These are phyloP conservation scores for Penicillium silybi DNA, from an alignment of 495 filamentous ascomycete genomes.

Conservation along the genomic window DNA sequence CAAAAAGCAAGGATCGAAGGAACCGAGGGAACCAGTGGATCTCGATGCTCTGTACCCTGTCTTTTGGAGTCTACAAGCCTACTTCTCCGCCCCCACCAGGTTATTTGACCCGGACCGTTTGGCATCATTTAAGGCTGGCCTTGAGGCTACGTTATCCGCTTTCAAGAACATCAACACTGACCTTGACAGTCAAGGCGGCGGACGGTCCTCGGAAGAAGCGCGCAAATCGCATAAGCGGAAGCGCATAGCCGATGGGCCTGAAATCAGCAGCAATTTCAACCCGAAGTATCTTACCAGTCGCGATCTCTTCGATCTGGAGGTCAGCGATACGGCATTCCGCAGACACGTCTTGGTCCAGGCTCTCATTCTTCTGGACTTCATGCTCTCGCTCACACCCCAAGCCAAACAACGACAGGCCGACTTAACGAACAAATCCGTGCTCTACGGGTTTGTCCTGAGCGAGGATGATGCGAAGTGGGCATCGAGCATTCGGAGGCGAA, in stretches of 20 bases:
- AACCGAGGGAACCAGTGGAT: conserved; percentile 47
- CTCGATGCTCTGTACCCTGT: conserved; percentile 77
- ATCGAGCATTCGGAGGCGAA: conserved; percentile 61
- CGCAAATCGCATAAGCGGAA: conserved; percentile 71
- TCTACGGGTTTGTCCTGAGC: conserved; percentile 69
- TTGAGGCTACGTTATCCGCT: conserved; percentile 72
- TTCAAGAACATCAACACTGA: conserved; percentile 79
- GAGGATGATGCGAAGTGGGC: conserved; percentile 90
- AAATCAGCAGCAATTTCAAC: conserved; percentile 77
- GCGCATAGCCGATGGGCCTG: conserved; percentile 53
- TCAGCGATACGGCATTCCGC: conserved; percentile 90
- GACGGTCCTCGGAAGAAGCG: conserved; percentile 56
- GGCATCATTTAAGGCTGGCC: conserved; percentile 67
- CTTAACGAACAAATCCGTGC: conserved; percentile 78
- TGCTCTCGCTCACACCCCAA: conserved; percentile 80
- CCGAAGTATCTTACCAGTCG: conserved; percentile 94
- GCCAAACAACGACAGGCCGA: conserved; percentile 72
- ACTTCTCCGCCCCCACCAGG: conserved; percentile 83
- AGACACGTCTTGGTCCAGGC: conserved; percentile 92
- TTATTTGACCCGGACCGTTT: conserved; percentile 71
- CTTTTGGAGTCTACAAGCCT: conserved; percentile 90
- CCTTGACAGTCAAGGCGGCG: conserved; percentile 41
- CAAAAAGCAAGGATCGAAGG: conserved; percentile 42
- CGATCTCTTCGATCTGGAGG: conserved; percentile 92
- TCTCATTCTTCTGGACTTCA: conserved; percentile 88